Evolutionary conservation across 2,329 filamentous ascomycete species (phyloP).

Genomic region (Colletotrichum cordylinicola): DNA sequence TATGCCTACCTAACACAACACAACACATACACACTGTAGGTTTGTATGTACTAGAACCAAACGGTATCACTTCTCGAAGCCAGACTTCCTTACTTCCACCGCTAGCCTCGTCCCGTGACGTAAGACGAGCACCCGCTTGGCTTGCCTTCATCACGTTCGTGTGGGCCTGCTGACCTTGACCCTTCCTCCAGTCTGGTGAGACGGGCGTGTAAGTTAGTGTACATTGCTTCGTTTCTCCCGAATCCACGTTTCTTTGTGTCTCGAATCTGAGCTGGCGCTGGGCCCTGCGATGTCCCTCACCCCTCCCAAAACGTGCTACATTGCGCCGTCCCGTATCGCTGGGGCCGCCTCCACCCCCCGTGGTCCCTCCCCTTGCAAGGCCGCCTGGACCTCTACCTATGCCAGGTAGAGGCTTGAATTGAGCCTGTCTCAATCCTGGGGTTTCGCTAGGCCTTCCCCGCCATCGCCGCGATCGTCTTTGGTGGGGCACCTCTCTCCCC

Average conservation of each 20-base stretch:
- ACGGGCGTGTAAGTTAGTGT: not conserved
- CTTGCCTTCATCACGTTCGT: not conserved
- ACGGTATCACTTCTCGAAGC: not conserved
- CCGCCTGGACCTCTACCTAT: not conserved
- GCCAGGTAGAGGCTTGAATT: not conserved
- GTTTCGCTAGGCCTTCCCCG: conserved; percentile 17
- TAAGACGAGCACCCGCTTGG: conserved; percentile 6
- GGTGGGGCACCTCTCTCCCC: conserved; percentile 1
- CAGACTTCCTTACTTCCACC: not conserved
- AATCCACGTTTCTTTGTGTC: not conserved
- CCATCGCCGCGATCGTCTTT: not conserved
- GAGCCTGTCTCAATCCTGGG: not conserved
- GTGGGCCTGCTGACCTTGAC: conserved; percentile 13
- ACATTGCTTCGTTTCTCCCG: not conserved
- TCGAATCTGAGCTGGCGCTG: not conserved
- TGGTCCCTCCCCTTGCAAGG: not conserved
- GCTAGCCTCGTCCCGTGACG: conserved; percentile 12
- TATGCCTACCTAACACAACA: not conserved
- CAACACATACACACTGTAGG: not conserved
- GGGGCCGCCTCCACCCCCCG: not conserved
- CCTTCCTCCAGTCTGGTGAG: not conserved
- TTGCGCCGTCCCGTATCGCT: not conserved
- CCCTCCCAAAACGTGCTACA: not conserved
- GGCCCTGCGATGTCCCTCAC: not conserved
- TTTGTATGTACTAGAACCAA: not conserved